Evolutionary conservation across 2,329 filamentous ascomycete species (phyloP).

Genomic region (Colletotrichum chrysophilum): DNA sequence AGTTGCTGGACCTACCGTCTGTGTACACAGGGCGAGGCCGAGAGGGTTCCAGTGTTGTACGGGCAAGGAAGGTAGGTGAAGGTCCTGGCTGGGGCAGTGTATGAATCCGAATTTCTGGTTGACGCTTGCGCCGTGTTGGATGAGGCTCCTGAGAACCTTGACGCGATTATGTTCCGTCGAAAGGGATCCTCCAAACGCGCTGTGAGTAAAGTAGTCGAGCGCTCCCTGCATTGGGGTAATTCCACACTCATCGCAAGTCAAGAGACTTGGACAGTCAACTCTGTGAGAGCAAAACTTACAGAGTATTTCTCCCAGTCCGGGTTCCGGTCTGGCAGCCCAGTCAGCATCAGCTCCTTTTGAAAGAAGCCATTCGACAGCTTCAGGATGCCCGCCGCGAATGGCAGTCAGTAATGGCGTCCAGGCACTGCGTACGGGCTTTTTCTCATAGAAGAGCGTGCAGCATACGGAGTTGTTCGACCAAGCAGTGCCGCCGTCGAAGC

Average conservation of each 20-base stretch:
- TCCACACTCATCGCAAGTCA: not conserved
- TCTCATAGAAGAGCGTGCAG: not conserved
- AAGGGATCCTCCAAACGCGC: not conserved
- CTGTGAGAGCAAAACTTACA: not conserved
- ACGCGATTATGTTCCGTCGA: not conserved
- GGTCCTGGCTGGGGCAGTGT: not conserved
- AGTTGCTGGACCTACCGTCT: not conserved
- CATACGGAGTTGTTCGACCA: not conserved
- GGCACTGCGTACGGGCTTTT: not conserved
- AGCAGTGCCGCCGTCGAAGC: not conserved
- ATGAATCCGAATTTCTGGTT: not conserved
- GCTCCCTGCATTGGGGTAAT: not conserved
- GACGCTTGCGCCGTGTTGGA: not conserved
- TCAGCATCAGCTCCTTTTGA: not conserved
- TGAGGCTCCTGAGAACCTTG: not conserved
- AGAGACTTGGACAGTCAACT: not conserved
- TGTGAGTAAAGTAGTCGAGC: not conserved
- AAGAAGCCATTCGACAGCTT: not conserved
- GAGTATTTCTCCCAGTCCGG: not conserved
- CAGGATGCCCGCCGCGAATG: not conserved
- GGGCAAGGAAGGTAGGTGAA: not conserved
- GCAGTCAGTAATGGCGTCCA: not conserved
- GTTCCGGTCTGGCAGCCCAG: not conserved
- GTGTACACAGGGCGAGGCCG: not conserved
- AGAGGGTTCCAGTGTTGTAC: not conserved